These are phyloP conservation scores for Porcisia deanei DNA, from an alignment of 208 protist species.

Conservation along the genomic window DNA sequence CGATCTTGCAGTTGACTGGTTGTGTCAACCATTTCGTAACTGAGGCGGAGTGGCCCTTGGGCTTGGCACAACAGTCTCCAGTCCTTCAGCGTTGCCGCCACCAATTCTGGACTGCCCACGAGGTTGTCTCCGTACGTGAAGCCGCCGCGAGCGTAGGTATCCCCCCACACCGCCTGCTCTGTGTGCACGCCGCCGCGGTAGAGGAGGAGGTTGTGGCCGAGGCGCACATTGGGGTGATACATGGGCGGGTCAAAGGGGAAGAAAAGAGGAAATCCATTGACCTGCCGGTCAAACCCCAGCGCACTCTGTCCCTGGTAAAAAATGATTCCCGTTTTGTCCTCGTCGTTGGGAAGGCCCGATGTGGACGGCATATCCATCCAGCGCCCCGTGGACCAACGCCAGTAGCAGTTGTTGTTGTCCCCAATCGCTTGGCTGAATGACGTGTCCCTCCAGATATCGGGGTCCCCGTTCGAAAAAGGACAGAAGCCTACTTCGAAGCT, in stretches of 20 bases:
- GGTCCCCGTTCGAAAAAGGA: slow-evolving; percentile 1
- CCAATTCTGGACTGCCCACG: not conserved
- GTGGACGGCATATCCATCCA: slow-evolving; percentile 22
- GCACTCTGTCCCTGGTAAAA: slow-evolving; percentile 21
- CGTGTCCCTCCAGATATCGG: not conserved
- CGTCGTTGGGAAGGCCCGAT: not conserved
- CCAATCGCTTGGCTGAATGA: not conserved
- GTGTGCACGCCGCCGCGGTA: slow-evolving; percentile 11
- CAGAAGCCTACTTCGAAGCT: not conserved
- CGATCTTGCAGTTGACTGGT: slow-evolving; percentile 13
- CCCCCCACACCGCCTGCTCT: slow-evolving; percentile 17
- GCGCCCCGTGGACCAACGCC: slow-evolving; percentile 32
- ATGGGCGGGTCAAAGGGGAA: not conserved
- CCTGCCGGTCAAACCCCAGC: not conserved
- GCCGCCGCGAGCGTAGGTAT: slow-evolving; percentile 24
- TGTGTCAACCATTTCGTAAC: slow-evolving; percentile 13
- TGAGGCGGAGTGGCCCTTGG: slow-evolving; percentile 19
- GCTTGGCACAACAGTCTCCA: slow-evolving; percentile 29
- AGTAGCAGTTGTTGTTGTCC: slow-evolving; percentile 18
- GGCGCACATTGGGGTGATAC: not conserved
- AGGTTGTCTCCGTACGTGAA: slow-evolving; percentile 29
- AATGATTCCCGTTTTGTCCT: slow-evolving; percentile 13
- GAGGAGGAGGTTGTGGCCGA: slow-evolving; percentile 18
- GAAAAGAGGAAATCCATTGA: slow-evolving; percentile 13
- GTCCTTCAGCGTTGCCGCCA: not conserved